Percentiles rank a stretch among this genome's conserved stretches.
Evolutionary conservation across 345 rosid genomes (phyloP).

Genomic region (Leavenworthia alabamica): DNA sequence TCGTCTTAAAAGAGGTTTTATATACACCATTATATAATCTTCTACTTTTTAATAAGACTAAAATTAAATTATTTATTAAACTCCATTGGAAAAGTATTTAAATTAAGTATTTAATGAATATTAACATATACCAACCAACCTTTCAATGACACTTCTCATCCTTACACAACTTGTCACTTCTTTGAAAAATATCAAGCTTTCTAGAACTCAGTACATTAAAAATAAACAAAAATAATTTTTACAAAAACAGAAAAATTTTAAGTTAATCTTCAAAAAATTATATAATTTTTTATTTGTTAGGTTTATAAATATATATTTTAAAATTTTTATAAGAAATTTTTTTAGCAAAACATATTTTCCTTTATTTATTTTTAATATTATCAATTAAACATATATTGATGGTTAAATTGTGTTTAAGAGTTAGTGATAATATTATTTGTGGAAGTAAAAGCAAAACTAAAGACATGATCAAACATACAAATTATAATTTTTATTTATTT

Average conservation of each 20-base stretch:
- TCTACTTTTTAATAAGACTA: background rate
- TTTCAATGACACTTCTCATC: constrained; percentile 1
- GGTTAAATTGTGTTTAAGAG: background rate
- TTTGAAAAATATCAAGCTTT: background rate
- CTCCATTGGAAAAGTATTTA: background rate
- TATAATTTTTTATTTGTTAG: too few relatives aligned
- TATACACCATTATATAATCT: too few relatives aligned
- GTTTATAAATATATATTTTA: background rate
- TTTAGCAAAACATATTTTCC: background rate
- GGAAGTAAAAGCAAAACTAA: background rate
- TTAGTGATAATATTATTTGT: background rate
- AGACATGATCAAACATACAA: constrained; percentile 5
- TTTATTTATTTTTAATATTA: background rate
- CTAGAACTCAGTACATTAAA: background rate
- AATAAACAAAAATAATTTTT: background rate
- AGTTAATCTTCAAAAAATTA: background rate
- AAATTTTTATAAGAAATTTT: background rate
- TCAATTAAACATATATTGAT: background rate
- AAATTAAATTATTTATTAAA: background rate
- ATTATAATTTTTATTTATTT: background rate
- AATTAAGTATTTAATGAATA: background rate
- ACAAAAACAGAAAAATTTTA: background rate
- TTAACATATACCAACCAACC: constrained; percentile 8
- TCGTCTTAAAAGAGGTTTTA: too few relatives aligned
- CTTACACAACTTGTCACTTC: constrained; percentile 10